phyloP scores from a whole-genome alignment of 2,329 filamentous ascomycete species.

The Coniochaeta ligniaria region DNA sequence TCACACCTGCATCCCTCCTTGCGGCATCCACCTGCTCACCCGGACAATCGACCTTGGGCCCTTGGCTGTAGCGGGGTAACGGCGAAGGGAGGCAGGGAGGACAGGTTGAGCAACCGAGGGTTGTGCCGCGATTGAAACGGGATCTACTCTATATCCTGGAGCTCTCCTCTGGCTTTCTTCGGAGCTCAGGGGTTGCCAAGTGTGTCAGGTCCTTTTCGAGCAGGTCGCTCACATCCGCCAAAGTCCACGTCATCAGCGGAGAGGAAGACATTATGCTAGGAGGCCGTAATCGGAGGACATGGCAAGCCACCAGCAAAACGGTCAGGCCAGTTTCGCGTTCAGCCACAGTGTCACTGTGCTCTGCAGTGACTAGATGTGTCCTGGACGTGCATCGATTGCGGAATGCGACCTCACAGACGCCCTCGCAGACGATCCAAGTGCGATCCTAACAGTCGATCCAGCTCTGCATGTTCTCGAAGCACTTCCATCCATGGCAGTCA shows the following conservation, averaged over 20 bases:
- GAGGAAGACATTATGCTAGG: background rate
- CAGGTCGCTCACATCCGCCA: too few species aligned
- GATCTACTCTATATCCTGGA: background rate
- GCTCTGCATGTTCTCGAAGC: background rate
- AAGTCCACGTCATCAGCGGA: too few species aligned
- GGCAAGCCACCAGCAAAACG: background rate
- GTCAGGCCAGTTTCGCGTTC: background rate
- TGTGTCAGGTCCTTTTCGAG: too few species aligned
- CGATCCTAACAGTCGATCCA: background rate
- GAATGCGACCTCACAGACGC: constrained; percentile 1
- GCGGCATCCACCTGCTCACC: background rate
- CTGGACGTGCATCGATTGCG: background rate
- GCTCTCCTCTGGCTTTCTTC: too few species aligned
- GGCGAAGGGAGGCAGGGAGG: background rate
- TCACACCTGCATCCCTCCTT: background rate
- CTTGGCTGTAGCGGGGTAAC: background rate
- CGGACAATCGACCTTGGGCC: background rate
- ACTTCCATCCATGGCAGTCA: background rate
- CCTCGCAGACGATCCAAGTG: background rate
- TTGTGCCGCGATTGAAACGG: background rate
- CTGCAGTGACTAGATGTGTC: background rate
- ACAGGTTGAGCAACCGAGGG: background rate
- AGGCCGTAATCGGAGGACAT: background rate
- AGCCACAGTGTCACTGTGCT: background rate
- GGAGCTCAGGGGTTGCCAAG: too few species aligned